Evolutionary conservation across 495 filamentous ascomycete species (phyloP).

Genomic region (Patellaria atrata): DNA sequence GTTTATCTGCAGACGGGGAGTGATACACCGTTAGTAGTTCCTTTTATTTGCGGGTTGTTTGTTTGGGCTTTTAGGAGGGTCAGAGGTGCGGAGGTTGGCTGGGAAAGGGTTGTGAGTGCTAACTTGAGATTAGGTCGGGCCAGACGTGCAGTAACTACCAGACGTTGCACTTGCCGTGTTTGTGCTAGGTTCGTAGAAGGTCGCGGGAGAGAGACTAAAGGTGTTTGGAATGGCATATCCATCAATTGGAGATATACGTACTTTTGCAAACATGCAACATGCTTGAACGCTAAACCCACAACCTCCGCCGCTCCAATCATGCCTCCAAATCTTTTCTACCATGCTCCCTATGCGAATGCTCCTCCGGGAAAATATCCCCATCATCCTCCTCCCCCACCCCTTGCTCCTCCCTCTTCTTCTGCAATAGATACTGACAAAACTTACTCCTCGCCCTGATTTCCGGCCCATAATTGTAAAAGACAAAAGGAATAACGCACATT

Average conservation of each 20-base stretch:
- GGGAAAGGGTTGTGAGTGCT: too few species aligned
- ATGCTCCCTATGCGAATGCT: constrained; percentile 1
- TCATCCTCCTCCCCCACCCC: constrained; percentile 15
- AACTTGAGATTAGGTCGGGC: too few species aligned
- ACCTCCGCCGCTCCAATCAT: too few species aligned
- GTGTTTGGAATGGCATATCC: constrained; percentile 77
- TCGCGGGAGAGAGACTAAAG: constrained; percentile 65
- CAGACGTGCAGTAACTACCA: constrained; percentile 37
- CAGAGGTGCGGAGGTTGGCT: too few species aligned
- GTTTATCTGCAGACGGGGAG: constrained; percentile 36
- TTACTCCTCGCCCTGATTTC: constrained; percentile 24
- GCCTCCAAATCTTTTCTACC: too few species aligned
- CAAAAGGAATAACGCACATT: constrained; percentile 29
- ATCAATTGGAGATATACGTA: constrained; percentile 78
- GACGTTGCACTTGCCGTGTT: constrained; percentile 36
- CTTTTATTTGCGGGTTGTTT: too few species aligned
- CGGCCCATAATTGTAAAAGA: constrained; percentile 26
- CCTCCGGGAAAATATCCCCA: neutral
- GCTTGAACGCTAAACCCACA: too few species aligned
- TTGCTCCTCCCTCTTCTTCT: constrained; percentile 21
- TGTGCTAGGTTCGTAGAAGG: constrained; percentile 37
- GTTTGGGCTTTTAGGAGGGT: too few species aligned
- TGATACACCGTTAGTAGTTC: constrained; percentile 31
- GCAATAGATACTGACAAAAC: constrained; percentile 29
- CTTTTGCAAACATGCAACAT: too few species aligned